Percentiles rank a stretch among this genome's conserved stretches.
Conservation (phyloP, 805 yeast genomes). For the Candida ipomoeae region DNA sequence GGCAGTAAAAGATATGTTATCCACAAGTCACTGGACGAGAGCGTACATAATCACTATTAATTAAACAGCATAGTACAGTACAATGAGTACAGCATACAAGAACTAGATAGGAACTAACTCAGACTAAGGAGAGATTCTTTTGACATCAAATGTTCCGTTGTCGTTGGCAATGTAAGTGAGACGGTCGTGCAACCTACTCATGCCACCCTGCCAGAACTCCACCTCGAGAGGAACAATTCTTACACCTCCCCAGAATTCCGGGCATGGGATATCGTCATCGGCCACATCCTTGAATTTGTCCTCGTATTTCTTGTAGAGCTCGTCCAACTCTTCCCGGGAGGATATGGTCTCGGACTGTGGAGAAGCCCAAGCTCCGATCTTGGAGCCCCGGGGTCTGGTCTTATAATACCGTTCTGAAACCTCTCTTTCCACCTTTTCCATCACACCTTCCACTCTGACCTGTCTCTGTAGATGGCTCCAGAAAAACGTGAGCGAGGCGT, state of each 20-base stretch:
- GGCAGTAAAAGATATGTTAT: too few species aligned
- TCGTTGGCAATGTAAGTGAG: conserved; percentile 52
- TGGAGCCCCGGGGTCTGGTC: conserved; percentile 88
- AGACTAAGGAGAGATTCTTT: conserved; percentile 65
- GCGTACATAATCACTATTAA: too few species aligned
- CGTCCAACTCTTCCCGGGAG: conserved; percentile 61
- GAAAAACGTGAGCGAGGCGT: conserved; percentile 82
- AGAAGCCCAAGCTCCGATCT: conserved; percentile 95
- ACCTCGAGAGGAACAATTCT: conserved; percentile 83
- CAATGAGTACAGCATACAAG: too few species aligned
- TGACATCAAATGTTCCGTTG: conserved; percentile 52
- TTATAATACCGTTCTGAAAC: conserved; percentile 74
- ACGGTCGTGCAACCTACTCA: conserved; percentile 86
- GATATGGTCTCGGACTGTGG: conserved; percentile 70
- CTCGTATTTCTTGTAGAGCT: conserved; percentile 42
- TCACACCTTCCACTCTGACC: conserved; percentile 85
- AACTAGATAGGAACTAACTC: too few species aligned
- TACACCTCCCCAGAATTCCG: conserved; percentile 94
- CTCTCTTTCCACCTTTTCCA: conserved; percentile 69
- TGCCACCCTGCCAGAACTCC: conserved; percentile 98
- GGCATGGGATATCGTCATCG: conserved; percentile 75
- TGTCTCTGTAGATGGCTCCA: conserved; percentile 92
- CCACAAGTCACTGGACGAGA: too few species aligned
- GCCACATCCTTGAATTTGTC: conserved; percentile 52
- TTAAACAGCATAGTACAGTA: too few species aligned